Evolutionary conservation across 108 stramenopile species (phyloP), one percentile per base, ranked within the genome.

Genomic region (Ochromonas danica): DNA sequence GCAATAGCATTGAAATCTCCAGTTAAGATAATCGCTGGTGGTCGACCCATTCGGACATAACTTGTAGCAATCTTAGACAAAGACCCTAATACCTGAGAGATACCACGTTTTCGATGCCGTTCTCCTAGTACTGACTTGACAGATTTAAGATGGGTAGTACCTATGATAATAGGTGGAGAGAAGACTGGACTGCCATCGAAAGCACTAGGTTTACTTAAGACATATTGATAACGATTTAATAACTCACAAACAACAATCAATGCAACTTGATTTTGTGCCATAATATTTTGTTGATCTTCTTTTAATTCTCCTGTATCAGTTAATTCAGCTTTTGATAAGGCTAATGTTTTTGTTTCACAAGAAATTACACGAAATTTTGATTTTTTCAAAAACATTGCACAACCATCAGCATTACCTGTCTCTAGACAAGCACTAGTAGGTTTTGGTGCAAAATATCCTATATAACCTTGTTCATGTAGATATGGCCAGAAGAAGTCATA

Each of bases 391-490:
- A 67, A 67, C 10, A 67, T 67, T 6, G 63, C 63, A 67, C 63
- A 67, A 35, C 63, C 63, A 67, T 67, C 63, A 10, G 33, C 35
- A 25, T 35, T 36, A 67, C 25, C 31, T 3, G 63, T 14, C 3
- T 67, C 63, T 36, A 67, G 6, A 67, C 63, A 67, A 6, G 6
- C 35, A 35, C 33, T 35, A 67, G 63, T 67, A 33, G 63, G 63
- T 67, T 67, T 67, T 6, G 63, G 72, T 33, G 72, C 43, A 25
- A 75, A 75, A 33, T 75, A 75, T 28, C 43, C 72, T 14, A 28
- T 27, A 42, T 75, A 75, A 6, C 72, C 72, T 31, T 28, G 3
- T 14, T 33, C 31, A 17, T 22, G 45, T 14, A 75, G n/a, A 6
- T 45, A 6, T 27, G 36, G 40, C 6, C 3, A 33, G 41, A 75